phyloP scores from a whole-genome alignment of 805 yeast species.

The Huiozyma naganishii region DNA sequence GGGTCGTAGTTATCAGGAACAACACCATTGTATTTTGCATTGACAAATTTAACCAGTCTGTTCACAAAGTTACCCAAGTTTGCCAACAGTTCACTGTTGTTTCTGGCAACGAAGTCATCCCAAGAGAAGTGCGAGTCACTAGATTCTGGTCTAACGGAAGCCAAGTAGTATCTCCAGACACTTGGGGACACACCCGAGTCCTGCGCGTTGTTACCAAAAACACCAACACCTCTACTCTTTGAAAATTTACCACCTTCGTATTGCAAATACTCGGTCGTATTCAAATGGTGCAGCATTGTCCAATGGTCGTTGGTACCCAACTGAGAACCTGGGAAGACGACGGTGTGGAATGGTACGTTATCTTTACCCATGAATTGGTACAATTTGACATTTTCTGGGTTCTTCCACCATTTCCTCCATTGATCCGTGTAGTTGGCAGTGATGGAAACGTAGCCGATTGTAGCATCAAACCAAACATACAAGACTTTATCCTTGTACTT shows the following conservation, averaged over 20 bases:
- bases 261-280: slow-evolving; percentile 93
- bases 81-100: slow-evolving; percentile 87
- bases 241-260: slow-evolving; percentile 98
- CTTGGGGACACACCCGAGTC: slow-evolving; percentile 85
- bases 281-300: slow-evolving; percentile 85
- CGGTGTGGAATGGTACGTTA: slow-evolving; percentile 97
- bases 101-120: slow-evolving; percentile 89
- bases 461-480: slow-evolving; percentile 98
- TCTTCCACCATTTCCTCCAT: slow-evolving; percentile 92
- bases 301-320: slow-evolving; percentile 81
- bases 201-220: slow-evolving; percentile 94
- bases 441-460: slow-evolving; percentile 92
- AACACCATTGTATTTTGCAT: slow-evolving; percentile 85
- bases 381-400: slow-evolving; percentile 78
- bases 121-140: slow-evolving; percentile 96
- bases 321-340: slow-evolving; percentile 89
- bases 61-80: slow-evolving; percentile 95
- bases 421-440: slow-evolving; percentile 79
- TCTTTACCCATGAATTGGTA: slow-evolving; percentile 99
- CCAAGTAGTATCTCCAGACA: slow-evolving; percentile 95
- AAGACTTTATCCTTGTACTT: slow-evolving; percentile 81
- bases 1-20: slow-evolving; percentile 53
- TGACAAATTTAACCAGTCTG: slow-evolving; percentile 81
- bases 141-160: slow-evolving; percentile 87
- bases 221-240: slow-evolving; percentile 96